phyloP scores from a whole-genome alignment of 1,284 basidiomycete genomes.

The Athelia sp. region DNA sequence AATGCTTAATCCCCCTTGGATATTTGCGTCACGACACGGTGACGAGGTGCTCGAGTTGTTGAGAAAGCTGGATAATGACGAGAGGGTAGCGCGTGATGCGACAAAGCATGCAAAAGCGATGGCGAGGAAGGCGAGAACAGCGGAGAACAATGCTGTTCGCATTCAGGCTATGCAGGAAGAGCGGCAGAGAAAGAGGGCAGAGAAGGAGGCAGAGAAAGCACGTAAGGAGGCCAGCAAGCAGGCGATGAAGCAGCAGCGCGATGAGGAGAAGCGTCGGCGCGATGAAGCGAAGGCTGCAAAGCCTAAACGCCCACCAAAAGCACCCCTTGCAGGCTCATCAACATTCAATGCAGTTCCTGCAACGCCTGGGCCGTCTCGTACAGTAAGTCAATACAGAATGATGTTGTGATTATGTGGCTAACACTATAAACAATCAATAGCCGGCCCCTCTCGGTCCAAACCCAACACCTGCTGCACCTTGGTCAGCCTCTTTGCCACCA shows the following conservation, averaged over 20 bases:
- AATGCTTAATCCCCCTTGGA: constrained; percentile 2
- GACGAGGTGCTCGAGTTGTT: constrained; percentile 3
- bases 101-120: background rate
- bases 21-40: constrained; percentile 4
- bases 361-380: background rate
- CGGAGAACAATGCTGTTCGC: background rate
- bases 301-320: background rate
- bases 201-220: background rate
- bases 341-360: background rate
- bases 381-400: background rate
- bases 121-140: background rate
- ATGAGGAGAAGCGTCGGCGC: background rate
- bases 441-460: background rate
- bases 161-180: constrained; percentile 1
- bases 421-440: background rate
- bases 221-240: background rate
- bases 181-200: background rate
- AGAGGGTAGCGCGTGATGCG: background rate
- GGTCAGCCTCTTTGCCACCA: background rate
- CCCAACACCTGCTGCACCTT: background rate
- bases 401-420: background rate
- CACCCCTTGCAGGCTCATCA: background rate
- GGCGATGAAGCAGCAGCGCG: background rate
- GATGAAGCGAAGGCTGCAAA: background rate
- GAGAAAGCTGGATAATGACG: background rate